Evolutionary conservation across 2,329 filamentous ascomycete genomes (phyloP).

Genomic region (Aureobasidium mangrovei): DNA sequence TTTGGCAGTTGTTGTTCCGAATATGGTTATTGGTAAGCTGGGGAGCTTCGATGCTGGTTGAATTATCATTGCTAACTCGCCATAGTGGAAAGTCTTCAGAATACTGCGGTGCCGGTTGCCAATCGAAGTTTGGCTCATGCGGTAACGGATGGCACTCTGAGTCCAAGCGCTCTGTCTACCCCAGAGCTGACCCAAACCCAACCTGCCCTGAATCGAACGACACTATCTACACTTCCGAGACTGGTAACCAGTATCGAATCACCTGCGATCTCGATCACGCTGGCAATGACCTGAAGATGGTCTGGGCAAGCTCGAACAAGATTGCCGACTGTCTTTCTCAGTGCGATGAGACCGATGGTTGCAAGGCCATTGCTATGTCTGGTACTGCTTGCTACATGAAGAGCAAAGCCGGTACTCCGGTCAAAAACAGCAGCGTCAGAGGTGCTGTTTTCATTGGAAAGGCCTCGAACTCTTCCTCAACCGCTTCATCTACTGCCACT

Average conservation of each 20-base stretch:
- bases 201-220: constrained; percentile 20
- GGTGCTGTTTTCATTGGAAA: constrained; percentile 6
- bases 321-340: constrained; percentile 13
- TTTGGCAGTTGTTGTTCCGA: constrained; percentile 10
- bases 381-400: constrained; percentile 16
- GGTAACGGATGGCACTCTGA: background rate
- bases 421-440: background rate
- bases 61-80: background rate
- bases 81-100: background rate
- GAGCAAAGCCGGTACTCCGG: background rate
- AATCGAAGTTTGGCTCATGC: background rate
- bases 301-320: constrained; percentile 14
- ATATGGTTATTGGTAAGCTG: constrained; percentile 5
- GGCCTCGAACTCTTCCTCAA: background rate
- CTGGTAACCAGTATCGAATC: constrained; percentile 20
- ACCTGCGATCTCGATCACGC: constrained; percentile 23
- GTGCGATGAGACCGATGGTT: constrained; percentile 6
- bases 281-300: constrained; percentile 20
- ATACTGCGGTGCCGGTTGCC: background rate
- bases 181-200: constrained; percentile 7
- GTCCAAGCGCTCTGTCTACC: background rate
- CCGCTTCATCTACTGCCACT: background rate
- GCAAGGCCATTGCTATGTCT: constrained; percentile 13
- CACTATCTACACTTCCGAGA: constrained; percentile 19
- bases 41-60: background rate